phyloP scores from a whole-genome alignment of 2,329 filamentous ascomycete species.

The Coccinonectria pachysandricola region DNA sequence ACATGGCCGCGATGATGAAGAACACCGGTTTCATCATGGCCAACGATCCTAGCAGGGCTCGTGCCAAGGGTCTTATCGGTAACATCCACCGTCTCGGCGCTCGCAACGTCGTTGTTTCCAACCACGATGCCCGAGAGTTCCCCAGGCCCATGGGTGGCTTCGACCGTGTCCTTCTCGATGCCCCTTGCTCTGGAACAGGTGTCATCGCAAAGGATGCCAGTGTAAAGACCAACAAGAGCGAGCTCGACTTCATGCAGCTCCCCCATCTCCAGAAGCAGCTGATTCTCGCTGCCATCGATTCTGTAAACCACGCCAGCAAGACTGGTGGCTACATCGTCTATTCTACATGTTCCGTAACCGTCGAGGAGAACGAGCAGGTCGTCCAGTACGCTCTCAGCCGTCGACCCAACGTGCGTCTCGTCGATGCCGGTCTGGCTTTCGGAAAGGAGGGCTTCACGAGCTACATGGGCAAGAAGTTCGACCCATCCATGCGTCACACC shows the following conservation, averaged over 20 bases:
- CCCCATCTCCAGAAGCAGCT: slow-evolving; percentile 94
- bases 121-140: slow-evolving; percentile 90
- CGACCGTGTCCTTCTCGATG: slow-evolving; percentile 86
- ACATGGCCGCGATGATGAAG: slow-evolving; percentile 91
- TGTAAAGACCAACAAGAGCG: slow-evolving; percentile 97
- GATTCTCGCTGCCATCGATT: slow-evolving; percentile 86
- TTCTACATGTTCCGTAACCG: slow-evolving; percentile 88
- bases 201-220: slow-evolving; percentile 95
- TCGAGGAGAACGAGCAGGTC: slow-evolving; percentile 84
- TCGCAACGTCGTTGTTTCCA: slow-evolving; percentile 90
- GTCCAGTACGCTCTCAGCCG: slow-evolving; percentile 89
- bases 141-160: slow-evolving; percentile 93
- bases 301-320: slow-evolving; percentile 80
- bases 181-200: slow-evolving; percentile 90
- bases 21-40: slow-evolving; percentile 94
- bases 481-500: slow-evolving; percentile 72
- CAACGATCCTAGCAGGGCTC: slow-evolving; percentile 89
- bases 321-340: slow-evolving; percentile 94
- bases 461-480: slow-evolving; percentile 87
- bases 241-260: slow-evolving; percentile 85
- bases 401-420: slow-evolving; percentile 85
- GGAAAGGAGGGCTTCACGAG: slow-evolving; percentile 87
- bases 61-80: slow-evolving; percentile 94
- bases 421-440: slow-evolving; percentile 82
- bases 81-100: slow-evolving; percentile 93